phyloP scores from a whole-genome alignment of 202 grass and related monocot genomes.

The Setaria viridis region DNA sequence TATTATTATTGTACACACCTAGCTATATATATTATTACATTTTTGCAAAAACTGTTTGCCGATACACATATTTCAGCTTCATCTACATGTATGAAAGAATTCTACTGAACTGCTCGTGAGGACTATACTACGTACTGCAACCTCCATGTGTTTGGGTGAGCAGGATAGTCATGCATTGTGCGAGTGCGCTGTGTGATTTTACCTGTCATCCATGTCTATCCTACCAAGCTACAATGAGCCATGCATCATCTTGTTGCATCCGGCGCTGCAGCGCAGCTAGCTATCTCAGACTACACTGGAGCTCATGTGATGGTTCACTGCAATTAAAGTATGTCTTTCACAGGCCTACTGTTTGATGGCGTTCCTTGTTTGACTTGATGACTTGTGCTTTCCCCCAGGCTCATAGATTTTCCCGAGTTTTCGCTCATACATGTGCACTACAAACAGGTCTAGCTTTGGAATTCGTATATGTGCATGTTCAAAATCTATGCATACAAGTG shows the following conservation, averaged over 20 bases:
- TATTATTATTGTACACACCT: no score
- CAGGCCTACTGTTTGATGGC: not conserved
- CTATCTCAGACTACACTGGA: not conserved
- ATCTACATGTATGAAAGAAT: not conserved
- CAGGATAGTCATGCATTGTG: not conserved
- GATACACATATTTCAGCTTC: not conserved
- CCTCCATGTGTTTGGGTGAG: not conserved
- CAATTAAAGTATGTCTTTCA: slow-evolving; percentile 10
- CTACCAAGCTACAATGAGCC: not conserved
- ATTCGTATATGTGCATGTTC: not conserved
- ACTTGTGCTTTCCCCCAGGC: not conserved
- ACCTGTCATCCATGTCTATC: not conserved
- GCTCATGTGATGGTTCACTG: slow-evolving; percentile 35
- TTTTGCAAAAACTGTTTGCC: not conserved
- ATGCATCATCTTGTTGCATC: slow-evolving; percentile 12
- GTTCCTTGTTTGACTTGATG: slow-evolving; percentile 11
- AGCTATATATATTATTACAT: not conserved
- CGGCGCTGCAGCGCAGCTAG: not conserved
- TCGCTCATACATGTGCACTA: not conserved
- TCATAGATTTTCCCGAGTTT: not conserved
- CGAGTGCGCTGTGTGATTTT: slow-evolving; percentile 15
- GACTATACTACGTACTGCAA: not conserved
- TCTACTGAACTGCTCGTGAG: not conserved
- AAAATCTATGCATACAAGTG: not conserved
- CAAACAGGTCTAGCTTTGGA: not conserved